These are phyloP conservation scores for Austroboletus niveus DNA, from an alignment of 1,284 basidiomycete species.

Conservation along the genomic window DNA sequence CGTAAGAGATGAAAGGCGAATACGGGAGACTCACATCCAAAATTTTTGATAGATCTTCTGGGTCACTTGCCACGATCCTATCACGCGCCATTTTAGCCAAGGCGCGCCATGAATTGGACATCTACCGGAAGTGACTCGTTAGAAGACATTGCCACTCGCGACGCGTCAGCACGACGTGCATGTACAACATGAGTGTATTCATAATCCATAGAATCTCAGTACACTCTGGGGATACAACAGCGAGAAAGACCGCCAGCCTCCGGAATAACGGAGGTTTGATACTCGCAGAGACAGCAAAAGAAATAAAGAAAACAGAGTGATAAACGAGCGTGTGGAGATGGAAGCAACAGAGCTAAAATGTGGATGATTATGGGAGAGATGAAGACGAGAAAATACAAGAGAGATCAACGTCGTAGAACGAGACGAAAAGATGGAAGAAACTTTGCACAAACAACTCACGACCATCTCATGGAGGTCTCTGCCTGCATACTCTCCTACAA, in stretches of 20 bases:
- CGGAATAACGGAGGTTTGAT: slow-evolving; percentile 3
- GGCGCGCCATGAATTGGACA: slow-evolving; percentile 81
- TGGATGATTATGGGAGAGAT: slow-evolving; percentile 9
- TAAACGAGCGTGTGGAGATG: slow-evolving; percentile 24
- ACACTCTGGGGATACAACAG: slow-evolving; percentile 23
- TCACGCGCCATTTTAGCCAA: slow-evolving; percentile 77
- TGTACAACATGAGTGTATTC: slow-evolving; percentile 4
- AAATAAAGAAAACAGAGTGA: slow-evolving; percentile 25
- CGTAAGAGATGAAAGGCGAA: background rate
- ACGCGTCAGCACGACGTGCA: background rate
- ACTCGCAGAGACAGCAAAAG: slow-evolving; percentile 22
- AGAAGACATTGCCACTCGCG: slow-evolving; percentile 10
- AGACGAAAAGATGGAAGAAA: slow-evolving; percentile 9
- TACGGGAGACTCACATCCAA: slow-evolving; percentile 52
- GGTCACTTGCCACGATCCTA: slow-evolving; percentile 63
- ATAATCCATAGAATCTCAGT: slow-evolving; percentile 23
- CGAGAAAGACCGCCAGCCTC: slow-evolving; percentile 15
- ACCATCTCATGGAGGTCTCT: slow-evolving; percentile 73
- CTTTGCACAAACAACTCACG: slow-evolving; percentile 45
- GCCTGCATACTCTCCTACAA: slow-evolving; percentile 68
- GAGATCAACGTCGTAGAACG: slow-evolving; percentile 6
- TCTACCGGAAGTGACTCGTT: slow-evolving; percentile 42
- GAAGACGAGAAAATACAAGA: slow-evolving; percentile 6
- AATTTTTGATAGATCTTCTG: slow-evolving; percentile 61
- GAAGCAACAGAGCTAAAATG: slow-evolving; percentile 23